Evolutionary conservation across 2,329 filamentous ascomycete genomes (phyloP).

Genomic region (Fusarium pininemorale): DNA sequence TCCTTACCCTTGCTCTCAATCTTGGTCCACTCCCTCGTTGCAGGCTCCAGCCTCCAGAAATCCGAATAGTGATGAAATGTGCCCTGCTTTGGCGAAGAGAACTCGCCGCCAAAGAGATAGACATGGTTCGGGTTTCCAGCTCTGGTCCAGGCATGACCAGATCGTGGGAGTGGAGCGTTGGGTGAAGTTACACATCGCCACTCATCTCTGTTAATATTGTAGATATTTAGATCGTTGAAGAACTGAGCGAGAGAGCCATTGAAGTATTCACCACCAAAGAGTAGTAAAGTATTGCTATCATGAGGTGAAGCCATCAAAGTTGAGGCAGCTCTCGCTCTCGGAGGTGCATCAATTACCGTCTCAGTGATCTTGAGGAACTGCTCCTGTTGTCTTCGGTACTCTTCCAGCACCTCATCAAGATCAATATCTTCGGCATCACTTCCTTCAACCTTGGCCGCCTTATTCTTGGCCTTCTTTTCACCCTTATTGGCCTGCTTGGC

Average conservation of each 20-base stretch:
- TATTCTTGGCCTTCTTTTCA: conserved; percentile 82
- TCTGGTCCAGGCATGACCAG: conserved; percentile 93
- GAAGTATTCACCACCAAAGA: conserved; percentile 96
- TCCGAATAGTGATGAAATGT: conserved; percentile 99
- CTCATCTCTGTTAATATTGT: conserved; percentile 83
- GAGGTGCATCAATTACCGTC: conserved; percentile 73
- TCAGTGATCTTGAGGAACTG: conserved; percentile 95
- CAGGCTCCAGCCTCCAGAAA: conserved; percentile 92
- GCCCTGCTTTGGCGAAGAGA: conserved; percentile 94
- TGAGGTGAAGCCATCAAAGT: conserved; percentile 86
- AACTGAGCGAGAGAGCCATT: conserved; percentile 86
- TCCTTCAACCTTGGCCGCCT: conserved; percentile 76
- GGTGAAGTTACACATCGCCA: conserved; percentile 92
- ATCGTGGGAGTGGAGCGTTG: conserved; percentile 89
- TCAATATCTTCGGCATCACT: conserved; percentile 94
- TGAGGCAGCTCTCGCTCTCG: conserved; percentile 80
- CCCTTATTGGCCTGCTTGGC: conserved; percentile 88
- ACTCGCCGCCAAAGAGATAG: conserved; percentile 96
- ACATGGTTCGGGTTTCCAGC: conserved; percentile 85
- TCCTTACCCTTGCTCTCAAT: conserved; percentile 82
- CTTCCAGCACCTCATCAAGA: conserved; percentile 89
- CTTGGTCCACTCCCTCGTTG: conserved; percentile 87
- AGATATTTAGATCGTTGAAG: conserved; percentile 73
- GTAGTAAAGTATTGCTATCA: conserved; percentile 85
- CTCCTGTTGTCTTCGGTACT: conserved; percentile 92